A percentile compares a stretch with the other conserved stretches of the same genome.
Conservation (phyloP, 352 stramenopile genomes). For the Phytophthora ramorum region DNA sequence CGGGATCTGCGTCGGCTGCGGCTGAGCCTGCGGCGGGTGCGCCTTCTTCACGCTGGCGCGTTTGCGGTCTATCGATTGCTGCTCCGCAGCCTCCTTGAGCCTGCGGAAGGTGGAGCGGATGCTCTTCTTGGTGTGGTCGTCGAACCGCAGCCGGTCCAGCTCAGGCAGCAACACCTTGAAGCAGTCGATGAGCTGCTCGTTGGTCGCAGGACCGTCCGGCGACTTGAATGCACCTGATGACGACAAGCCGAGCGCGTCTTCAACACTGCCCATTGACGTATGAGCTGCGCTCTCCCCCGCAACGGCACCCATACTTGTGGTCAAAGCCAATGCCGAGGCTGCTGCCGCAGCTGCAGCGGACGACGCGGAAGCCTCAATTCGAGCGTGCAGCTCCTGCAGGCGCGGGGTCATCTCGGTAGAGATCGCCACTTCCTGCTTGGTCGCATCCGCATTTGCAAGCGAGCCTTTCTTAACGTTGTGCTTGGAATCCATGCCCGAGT, state of each 20-base stretch:
- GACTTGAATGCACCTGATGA: conserved; percentile 6
- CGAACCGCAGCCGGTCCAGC: conserved; percentile 59
- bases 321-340: conserved; percentile 21
- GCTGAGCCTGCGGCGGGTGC: no score
- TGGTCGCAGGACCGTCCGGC: conserved; percentile 35
- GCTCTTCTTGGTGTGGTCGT: conserved; percentile 67
- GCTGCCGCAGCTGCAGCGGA: conserved; percentile 21
- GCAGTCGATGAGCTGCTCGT: conserved; percentile 57
- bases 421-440: conserved; percentile 18
- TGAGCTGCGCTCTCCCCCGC: conserved; percentile 26
- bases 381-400: conserved; percentile 48
- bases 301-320: conserved; percentile 31
- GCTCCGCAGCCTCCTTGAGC: conserved; percentile 52
- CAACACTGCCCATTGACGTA: conserved; percentile 24
- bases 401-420: conserved; percentile 35
- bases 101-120: conserved; percentile 60
- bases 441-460: conserved; percentile 18
- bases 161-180: conserved; percentile 60
- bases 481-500: conserved; percentile 18
- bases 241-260: conserved; percentile 56
- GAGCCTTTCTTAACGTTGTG: conserved; percentile 33
- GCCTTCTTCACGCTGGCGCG: conserved; percentile 36
- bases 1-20: conserved; percentile 13
- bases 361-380: conserved; percentile 38
- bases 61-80: conserved; percentile 42